Evolutionary conservation across 2,329 filamentous ascomycete genomes (phyloP).

Genomic region (Curvularia eragrostidis): DNA sequence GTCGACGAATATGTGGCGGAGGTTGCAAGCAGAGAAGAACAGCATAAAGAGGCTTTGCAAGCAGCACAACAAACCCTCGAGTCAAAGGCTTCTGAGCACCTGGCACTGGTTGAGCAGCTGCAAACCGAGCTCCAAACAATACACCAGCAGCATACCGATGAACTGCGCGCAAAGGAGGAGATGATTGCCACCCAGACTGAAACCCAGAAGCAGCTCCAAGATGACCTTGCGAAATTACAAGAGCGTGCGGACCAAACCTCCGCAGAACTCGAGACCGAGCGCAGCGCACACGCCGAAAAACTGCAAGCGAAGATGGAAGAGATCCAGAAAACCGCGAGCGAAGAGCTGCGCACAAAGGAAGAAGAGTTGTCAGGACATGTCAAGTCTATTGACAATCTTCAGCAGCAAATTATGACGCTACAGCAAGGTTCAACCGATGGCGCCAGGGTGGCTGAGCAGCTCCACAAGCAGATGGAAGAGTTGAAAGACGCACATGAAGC

Average conservation of each 20-base stretch:
- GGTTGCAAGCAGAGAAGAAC: slow-evolving; percentile 29
- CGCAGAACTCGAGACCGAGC: slow-evolving; percentile 40
- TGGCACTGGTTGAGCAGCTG: slow-evolving; percentile 41
- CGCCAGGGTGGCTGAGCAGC: slow-evolving; percentile 38
- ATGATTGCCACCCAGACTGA: slow-evolving; percentile 36
- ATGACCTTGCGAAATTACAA: slow-evolving; percentile 37
- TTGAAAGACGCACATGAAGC: slow-evolving; percentile 41
- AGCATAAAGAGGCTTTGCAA: slow-evolving; percentile 32
- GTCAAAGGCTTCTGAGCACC: slow-evolving; percentile 39
- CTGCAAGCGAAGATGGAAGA: slow-evolving; percentile 39
- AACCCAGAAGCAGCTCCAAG: slow-evolving; percentile 34
- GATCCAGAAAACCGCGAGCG: slow-evolving; percentile 34
- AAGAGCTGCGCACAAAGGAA: slow-evolving; percentile 36
- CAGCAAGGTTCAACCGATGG: slow-evolving; percentile 47
- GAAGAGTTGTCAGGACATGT: slow-evolving; percentile 40
- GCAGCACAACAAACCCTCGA: slow-evolving; percentile 37
- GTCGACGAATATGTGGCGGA: slow-evolving; percentile 37
- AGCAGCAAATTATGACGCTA: slow-evolving; percentile 41
- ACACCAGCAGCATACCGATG: slow-evolving; percentile 44
- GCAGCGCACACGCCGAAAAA: slow-evolving; percentile 33
- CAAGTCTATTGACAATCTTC: slow-evolving; percentile 41
- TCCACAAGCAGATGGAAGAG: slow-evolving; percentile 42
- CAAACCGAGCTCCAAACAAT: slow-evolving; percentile 40
- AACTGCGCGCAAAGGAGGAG: slow-evolving; percentile 42
- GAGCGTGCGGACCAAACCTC: slow-evolving; percentile 39